A percentile compares a stretch with the other conserved stretches of the same genome.
Conservation (phyloP, 2,329 filamentous ascomycete species). For the Fusarium tanahbumbuense region DNA sequence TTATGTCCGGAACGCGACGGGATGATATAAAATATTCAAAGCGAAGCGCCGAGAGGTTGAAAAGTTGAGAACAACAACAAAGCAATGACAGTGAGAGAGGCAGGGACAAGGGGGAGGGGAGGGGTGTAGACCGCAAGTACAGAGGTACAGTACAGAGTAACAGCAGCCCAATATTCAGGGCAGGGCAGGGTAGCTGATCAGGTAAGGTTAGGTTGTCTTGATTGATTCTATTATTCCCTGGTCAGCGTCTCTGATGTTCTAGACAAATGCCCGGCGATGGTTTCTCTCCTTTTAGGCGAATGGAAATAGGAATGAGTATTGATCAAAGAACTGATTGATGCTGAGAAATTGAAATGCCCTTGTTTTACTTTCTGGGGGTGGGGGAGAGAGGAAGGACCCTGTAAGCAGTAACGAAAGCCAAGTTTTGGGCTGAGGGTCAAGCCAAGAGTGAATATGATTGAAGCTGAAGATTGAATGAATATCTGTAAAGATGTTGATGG, state of each 20-base stretch:
- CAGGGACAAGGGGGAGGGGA: slow-evolving; percentile 6
- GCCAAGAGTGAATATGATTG: background rate
- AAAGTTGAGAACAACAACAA: slow-evolving; percentile 14
- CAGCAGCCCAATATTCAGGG: background rate
- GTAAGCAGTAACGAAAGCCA: background rate
- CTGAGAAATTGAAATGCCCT: slow-evolving; percentile 27
- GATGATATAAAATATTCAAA: slow-evolving; percentile 12
- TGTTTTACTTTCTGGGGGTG: background rate
- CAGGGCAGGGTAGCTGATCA: slow-evolving; percentile 2
- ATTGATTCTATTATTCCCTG: slow-evolving; percentile 5
- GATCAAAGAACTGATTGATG: slow-evolving; percentile 9
- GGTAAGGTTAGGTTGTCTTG: background rate
- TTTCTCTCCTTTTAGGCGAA: background rate
- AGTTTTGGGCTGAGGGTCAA: background rate
- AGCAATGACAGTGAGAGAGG: slow-evolving; percentile 20
- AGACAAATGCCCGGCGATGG: slow-evolving; percentile 14
- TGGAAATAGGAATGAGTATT: background rate
- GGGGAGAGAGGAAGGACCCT: background rate
- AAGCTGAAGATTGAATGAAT: background rate
- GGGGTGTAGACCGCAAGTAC: slow-evolving; percentile 13
- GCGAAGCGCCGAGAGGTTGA: background rate
- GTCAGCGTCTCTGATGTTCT: slow-evolving; percentile 1
- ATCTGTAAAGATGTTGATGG: background rate
- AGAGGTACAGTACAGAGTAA: background rate
- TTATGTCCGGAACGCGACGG: slow-evolving; percentile 7